These are phyloP conservation scores for Rubroboletus satanas DNA, from an alignment of 768 basidiomycete species.

Conservation along the genomic window DNA sequence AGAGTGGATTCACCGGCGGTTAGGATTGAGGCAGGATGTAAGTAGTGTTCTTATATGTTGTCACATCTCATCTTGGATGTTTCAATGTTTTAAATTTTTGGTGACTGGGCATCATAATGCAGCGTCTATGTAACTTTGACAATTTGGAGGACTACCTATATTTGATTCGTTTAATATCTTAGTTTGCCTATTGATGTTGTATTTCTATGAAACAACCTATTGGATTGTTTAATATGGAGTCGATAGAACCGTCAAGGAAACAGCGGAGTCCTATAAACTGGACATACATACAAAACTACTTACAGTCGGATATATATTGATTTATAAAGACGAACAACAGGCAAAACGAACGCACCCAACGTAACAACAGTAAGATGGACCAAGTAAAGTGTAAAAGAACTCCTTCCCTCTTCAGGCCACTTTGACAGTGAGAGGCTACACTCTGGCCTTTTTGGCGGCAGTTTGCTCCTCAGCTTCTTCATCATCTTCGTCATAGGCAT, in stretches of 20 bases:
- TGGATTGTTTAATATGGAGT: not conserved
- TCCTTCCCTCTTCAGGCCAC: not conserved
- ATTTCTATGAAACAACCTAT: not conserved
- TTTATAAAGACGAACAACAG: conserved; percentile 10
- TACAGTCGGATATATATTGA: conserved; percentile 11
- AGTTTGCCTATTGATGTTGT: not conserved
- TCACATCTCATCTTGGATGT: too few relatives aligned
- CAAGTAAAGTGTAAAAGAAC: not conserved
- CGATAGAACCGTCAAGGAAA: not conserved
- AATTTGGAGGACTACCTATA: not conserved
- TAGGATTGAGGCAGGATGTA: not conserved
- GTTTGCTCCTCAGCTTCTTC: conserved; percentile 6
- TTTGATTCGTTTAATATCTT: not conserved
- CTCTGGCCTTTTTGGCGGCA: conserved; percentile 25
- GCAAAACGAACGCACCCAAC: not conserved
- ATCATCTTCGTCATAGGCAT: conserved; percentile 8
- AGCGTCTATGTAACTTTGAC: not conserved
- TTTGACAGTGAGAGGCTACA: conserved; percentile 7
- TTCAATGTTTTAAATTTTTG: too few relatives aligned
- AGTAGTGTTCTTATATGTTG: not conserved
- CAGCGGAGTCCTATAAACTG: not conserved
- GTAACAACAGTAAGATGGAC: not conserved
- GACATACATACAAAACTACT: not conserved
- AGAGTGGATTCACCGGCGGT: not conserved
- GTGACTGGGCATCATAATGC: not conserved